These are phyloP conservation scores for Curvularia verruculosa DNA, from an alignment of 2,329 filamentous ascomycete species.

Conservation along the genomic window DNA sequence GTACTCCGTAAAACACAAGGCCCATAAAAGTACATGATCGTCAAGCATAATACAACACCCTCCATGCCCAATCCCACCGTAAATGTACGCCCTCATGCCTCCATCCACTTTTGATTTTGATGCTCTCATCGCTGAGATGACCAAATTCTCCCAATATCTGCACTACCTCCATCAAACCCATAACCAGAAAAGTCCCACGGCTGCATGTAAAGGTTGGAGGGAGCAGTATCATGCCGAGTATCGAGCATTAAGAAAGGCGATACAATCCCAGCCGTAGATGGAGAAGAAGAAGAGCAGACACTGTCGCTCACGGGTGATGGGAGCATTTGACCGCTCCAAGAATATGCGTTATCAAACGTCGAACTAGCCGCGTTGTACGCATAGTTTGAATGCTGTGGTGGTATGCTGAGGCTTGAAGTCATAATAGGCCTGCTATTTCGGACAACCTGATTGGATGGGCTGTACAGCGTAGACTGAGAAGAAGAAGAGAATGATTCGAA, in stretches of 20 bases:
- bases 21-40: background rate
- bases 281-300: background rate
- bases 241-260: background rate
- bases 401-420: slow-evolving; percentile 17
- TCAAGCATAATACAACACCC: background rate
- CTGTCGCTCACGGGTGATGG: background rate
- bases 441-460: slow-evolving; percentile 19
- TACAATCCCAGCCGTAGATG: background rate
- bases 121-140: background rate
- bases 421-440: slow-evolving; percentile 6
- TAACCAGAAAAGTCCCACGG: background rate
- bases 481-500: slow-evolving; percentile 10
- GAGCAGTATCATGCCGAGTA: background rate
- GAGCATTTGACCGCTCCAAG: background rate
- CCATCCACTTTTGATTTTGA: background rate
- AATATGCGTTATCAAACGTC: slow-evolving; percentile 30
- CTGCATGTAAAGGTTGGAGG: background rate
- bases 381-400: slow-evolving; percentile 30
- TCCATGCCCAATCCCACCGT: background rate
- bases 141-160: background rate
- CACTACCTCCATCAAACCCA: background rate
- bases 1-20: background rate
- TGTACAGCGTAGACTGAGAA: slow-evolving; percentile 24
- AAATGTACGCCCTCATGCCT: background rate
- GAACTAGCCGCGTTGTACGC: slow-evolving; percentile 41